phyloP scores from a whole-genome alignment of 1,284 basidiomycete species.

The Coniferiporia sulphurascens region DNA sequence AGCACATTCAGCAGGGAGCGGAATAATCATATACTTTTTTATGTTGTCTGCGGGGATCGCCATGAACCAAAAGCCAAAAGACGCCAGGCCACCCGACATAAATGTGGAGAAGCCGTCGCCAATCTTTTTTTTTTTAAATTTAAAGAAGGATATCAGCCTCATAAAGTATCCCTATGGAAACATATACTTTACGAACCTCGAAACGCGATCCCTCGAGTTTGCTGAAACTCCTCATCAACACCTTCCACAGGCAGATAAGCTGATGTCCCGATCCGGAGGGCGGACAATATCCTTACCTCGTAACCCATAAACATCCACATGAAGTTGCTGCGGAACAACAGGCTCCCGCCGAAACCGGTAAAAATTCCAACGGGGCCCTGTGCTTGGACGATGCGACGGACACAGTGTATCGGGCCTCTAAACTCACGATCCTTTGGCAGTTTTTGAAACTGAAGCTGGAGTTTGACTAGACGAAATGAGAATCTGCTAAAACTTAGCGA shows the following conservation, averaged over 20 bases:
- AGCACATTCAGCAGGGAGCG: constrained; percentile 9
- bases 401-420: constrained; percentile 61
- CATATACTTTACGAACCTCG: constrained; percentile 36
- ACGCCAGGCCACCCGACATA: constrained; percentile 60
- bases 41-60: constrained; percentile 75
- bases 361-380: constrained; percentile 58
- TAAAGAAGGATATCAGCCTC: too few species aligned
- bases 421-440: constrained; percentile 51
- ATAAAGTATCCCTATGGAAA: not conserved
- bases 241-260: constrained; percentile 30
- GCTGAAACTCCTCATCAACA: constrained; percentile 54
- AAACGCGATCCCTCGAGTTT: constrained; percentile 46
- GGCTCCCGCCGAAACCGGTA: constrained; percentile 60
- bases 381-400: constrained; percentile 46
- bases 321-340: constrained; percentile 60
- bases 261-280: too few species aligned
- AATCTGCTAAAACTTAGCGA: not conserved
- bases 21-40: constrained; percentile 53
- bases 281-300: constrained; percentile 36
- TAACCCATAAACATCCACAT: constrained; percentile 66
- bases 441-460: constrained; percentile 69
- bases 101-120: constrained; percentile 63
- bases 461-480: constrained; percentile 46
- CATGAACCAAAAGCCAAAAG: constrained; percentile 62
- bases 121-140: constrained; percentile 38